phyloP scores from a whole-genome alignment of 202 grass and related monocot species.

The Hordeum pubiflorum region DNA sequence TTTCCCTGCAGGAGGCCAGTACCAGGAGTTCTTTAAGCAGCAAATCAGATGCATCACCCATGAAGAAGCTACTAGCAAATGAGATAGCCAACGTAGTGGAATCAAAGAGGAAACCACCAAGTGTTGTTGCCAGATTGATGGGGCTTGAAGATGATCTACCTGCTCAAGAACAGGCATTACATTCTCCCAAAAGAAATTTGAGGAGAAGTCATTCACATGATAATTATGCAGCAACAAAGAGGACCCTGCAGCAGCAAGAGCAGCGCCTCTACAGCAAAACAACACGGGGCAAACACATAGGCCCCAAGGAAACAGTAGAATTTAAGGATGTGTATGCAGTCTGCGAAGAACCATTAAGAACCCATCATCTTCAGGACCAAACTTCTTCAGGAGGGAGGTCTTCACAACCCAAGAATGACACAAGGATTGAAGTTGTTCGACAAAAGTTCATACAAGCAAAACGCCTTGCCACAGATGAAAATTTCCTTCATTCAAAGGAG shows the following conservation, averaged over 20 bases:
- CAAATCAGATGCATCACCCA: conserved; percentile 40
- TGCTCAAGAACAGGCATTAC: conserved; percentile 34
- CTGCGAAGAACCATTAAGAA: conserved; percentile 45
- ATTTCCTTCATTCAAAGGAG: conserved; percentile 50
- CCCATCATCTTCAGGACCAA: conserved; percentile 29
- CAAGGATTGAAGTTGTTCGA: conserved; percentile 50
- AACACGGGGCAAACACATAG: conserved; percentile 18
- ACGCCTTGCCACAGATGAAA: conserved; percentile 43
- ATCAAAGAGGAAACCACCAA: conserved; percentile 54
- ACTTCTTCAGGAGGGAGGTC: conserved; percentile 13
- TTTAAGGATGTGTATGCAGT: conserved; percentile 75
- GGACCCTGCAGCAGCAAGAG: conserved; percentile 13
- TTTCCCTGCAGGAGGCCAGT: conserved; percentile 23
- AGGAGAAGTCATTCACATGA: conserved; percentile 34
- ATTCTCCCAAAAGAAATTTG: conserved; percentile 35
- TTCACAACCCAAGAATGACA: conserved; percentile 32
- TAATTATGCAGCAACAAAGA: conserved; percentile 27
- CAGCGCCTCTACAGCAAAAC: conserved; percentile 15
- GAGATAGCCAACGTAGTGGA: conserved; percentile 54
- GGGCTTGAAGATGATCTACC: conserved; percentile 73
- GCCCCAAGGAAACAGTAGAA: conserved; percentile 46
- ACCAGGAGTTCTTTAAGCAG: conserved; percentile 28
- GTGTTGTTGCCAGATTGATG: conserved; percentile 94
- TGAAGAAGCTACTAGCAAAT: conserved; percentile 51
- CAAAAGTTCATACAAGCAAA: conserved; percentile 82